phyloP scores from a whole-genome alignment of 768 basidiomycete genomes.

The Calocera cornea region DNA sequence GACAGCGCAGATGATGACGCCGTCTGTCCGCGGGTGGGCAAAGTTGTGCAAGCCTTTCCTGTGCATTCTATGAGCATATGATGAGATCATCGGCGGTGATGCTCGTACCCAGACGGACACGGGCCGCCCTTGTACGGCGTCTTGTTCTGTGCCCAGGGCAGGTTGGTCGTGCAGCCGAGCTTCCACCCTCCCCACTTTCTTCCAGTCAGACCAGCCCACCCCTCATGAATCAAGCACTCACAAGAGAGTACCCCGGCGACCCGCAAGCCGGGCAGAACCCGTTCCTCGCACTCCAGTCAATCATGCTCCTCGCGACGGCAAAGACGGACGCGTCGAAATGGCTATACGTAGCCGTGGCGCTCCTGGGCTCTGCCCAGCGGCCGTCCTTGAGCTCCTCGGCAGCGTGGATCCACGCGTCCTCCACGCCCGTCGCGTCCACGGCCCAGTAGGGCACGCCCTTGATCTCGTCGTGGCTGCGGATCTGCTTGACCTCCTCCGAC shows the following conservation, averaged over 20 bases:
- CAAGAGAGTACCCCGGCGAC: slow-evolving; percentile 55
- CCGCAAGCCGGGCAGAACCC: slow-evolving; percentile 91
- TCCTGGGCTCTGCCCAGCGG: slow-evolving; percentile 53
- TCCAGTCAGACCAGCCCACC: background rate
- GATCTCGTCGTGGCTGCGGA: slow-evolving; percentile 39
- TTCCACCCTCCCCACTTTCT: slow-evolving; percentile 87
- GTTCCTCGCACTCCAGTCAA: slow-evolving; percentile 89
- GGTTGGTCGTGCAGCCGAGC: slow-evolving; percentile 55
- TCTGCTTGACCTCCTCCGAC: slow-evolving; percentile 44
- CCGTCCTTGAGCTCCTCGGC: slow-evolving; percentile 27
- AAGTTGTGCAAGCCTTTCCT: slow-evolving; percentile 84
- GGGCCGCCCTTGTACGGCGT: slow-evolving; percentile 35
- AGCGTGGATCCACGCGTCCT: slow-evolving; percentile 18
- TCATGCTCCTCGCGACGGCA: slow-evolving; percentile 62
- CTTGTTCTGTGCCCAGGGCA: slow-evolving; percentile 59
- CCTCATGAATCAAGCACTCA: background rate
- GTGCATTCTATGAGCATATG: slow-evolving; percentile 10
- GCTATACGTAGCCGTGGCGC: slow-evolving; percentile 43
- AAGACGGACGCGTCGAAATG: slow-evolving; percentile 59
- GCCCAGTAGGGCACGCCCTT: slow-evolving; percentile 80
- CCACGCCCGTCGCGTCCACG: slow-evolving; percentile 49
- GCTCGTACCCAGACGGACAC: slow-evolving; percentile 55
- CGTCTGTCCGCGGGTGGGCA: slow-evolving; percentile 65
- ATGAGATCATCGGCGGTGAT: background rate
- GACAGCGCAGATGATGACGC: slow-evolving; percentile 84